Evolutionary conservation across 441 rosid species (phyloP).

Genomic region (Gossypium schwendimanii): DNA sequence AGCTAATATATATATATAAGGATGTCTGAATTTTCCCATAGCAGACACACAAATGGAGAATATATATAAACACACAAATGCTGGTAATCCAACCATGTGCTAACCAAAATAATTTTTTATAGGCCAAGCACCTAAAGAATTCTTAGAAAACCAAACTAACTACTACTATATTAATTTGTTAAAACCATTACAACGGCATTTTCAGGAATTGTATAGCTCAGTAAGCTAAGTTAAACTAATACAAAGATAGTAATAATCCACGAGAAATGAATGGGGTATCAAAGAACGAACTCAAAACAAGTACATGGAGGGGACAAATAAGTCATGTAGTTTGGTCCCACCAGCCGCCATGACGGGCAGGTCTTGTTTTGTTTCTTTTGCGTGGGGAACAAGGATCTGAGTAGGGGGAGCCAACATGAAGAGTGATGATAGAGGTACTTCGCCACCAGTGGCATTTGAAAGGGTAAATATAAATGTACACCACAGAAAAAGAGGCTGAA

Average conservation of each 20-base stretch:
- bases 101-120: not conserved
- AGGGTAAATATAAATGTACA: not conserved
- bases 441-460: not conserved
- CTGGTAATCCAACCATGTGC: not conserved
- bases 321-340: not conserved
- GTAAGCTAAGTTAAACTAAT: not conserved
- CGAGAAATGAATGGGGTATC: not conserved
- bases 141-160: not conserved
- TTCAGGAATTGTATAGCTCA: not conserved
- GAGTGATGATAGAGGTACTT: not conserved
- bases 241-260: not conserved
- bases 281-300: not conserved
- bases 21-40: not conserved
- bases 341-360: not conserved
- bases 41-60: not conserved
- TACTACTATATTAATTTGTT: not conserved
- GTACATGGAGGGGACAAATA: not conserved
- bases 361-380: not conserved
- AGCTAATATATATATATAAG: not conserved
- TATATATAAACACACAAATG: not conserved
- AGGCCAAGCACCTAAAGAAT: not conserved
- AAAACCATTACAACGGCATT: not conserved
- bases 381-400: not conserved
- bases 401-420: not conserved
- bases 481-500: slow-evolving; percentile 1